phyloP scores from a whole-genome alignment of 139 green algal genomes.

The Auxenochlorella pyrenoidosa region DNA sequence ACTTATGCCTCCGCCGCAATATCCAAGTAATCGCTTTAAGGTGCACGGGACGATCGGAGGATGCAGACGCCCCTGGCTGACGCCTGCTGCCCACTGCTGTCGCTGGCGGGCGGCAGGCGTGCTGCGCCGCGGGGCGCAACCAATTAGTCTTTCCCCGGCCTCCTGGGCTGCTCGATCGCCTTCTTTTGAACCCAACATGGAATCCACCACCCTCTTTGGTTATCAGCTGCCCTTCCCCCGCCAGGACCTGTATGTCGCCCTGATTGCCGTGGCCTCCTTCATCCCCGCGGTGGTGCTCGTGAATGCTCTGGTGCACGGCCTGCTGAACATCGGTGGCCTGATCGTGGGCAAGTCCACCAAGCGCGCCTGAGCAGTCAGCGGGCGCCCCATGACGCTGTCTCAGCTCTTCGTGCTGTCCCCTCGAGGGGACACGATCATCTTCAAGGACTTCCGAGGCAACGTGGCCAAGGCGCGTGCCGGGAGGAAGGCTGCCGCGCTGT shows the following conservation, averaged over 20 bases:
- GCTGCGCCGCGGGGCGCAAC: not conserved
- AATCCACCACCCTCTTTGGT: slow-evolving; percentile 42
- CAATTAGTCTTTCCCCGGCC: not conserved
- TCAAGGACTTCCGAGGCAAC: slow-evolving; percentile 90
- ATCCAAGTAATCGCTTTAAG: too few species aligned
- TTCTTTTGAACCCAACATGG: not conserved
- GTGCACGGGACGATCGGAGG: too few species aligned
- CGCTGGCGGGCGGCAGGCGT: not conserved
- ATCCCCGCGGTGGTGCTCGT: slow-evolving; percentile 58
- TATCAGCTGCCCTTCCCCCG: slow-evolving; percentile 60
- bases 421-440: slow-evolving; percentile 93
- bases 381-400: slow-evolving; percentile 26
- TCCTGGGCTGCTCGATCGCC: not conserved
- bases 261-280: slow-evolving; percentile 58
- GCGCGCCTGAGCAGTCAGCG: not conserved
- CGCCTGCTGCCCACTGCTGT: not conserved
- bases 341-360: slow-evolving; percentile 27
- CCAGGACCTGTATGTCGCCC: slow-evolving; percentile 53
- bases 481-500: not conserved
- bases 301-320: slow-evolving; percentile 35
- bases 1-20: too few species aligned
- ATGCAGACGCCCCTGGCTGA: too few species aligned
- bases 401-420: slow-evolving; percentile 94
- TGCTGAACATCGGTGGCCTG: slow-evolving; percentile 16
- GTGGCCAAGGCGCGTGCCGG: slow-evolving; percentile 72